Conservation (phyloP, 352 stramenopile genomes). For the Pythium diclinum region DNA sequence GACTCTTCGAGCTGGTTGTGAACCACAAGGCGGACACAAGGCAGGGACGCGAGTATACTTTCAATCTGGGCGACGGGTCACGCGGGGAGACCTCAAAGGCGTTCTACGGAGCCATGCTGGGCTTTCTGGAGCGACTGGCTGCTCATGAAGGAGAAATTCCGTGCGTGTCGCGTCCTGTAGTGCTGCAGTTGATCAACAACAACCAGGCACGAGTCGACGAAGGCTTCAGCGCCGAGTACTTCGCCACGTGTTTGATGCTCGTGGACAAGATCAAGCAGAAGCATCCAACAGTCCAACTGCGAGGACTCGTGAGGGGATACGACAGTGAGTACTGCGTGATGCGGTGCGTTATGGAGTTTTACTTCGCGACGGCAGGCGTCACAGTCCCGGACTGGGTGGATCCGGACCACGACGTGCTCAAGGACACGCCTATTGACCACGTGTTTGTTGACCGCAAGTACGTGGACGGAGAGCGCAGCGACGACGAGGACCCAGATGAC, state of each 20-base stretch:
- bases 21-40: not conserved
- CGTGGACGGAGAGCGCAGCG: not conserved
- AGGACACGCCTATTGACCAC: conserved; percentile 3
- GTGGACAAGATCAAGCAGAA: not conserved
- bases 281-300: conserved; percentile 3
- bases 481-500: not conserved
- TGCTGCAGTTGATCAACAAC: conserved; percentile 7
- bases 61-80: not conserved
- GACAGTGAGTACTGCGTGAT: conserved; percentile 4
- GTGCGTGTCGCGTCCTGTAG: not conserved
- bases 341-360: conserved; percentile 11
- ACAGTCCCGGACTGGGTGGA: conserved; percentile 4
- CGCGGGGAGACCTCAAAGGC: not conserved
- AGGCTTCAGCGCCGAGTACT: conserved; percentile 15
- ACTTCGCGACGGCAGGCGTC: not conserved
- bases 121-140: conserved; percentile 9
- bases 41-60: not conserved
- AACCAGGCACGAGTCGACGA: conserved; percentile 1
- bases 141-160: not conserved
- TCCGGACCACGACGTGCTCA: not conserved
- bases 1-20: conserved; percentile 9
- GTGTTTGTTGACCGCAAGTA: conserved; percentile 17
- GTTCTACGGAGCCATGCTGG: conserved; percentile 5
- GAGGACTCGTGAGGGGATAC: conserved; percentile 3
- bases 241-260: not conserved